A percentile compares a stretch with the other conserved stretches of the same genome.
Evolutionary conservation across 2,329 filamentous ascomycete genomes (phyloP).

Genomic region (Microsporum ferrugineum): DNA sequence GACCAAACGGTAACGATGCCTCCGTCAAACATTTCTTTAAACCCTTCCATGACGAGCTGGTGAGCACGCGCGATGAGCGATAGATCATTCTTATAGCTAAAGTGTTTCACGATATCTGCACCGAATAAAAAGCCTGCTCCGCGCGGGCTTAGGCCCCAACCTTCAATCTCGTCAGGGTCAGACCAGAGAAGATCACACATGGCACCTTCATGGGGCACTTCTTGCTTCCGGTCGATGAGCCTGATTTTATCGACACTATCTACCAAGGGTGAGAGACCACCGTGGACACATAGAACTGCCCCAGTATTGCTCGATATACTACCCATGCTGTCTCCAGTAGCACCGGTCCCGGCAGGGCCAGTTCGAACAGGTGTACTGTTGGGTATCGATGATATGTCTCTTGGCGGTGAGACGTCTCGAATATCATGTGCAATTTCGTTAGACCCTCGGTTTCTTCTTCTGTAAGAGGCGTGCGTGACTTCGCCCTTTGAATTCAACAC

Average conservation of each 20-base stretch:
- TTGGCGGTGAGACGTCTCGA: conserved; percentile 29
- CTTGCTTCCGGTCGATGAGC: conserved; percentile 88
- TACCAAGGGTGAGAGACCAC: conserved; percentile 79
- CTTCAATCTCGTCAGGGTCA: conserved; percentile 94
- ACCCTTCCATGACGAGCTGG: conserved; percentile 97
- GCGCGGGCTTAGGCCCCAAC: conserved; percentile 87
- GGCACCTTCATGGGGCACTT: conserved; percentile 94
- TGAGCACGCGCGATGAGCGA: conserved; percentile 87
- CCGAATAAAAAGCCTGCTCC: conserved; percentile 95
- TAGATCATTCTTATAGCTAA: conserved; percentile 90
- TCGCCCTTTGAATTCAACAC: conserved; percentile 76
- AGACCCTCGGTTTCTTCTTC: conserved; percentile 23
- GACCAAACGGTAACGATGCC: conserved; percentile 99
- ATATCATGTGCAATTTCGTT: conserved; percentile 28
- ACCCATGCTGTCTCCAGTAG: conserved; percentile 56
- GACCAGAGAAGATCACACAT: conserved; percentile 99
- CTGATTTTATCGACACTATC: conserved; percentile 94
- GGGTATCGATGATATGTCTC: conserved; percentile 34
- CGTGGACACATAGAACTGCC: conserved; percentile 89
- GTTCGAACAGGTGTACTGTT: conserved; percentile 40
- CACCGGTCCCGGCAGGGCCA: conserved; percentile 68
- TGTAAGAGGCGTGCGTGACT: conserved; percentile 51
- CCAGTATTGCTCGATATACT: conserved; percentile 49
- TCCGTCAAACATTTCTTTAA: conserved; percentile 97
- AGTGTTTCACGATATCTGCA: conserved; percentile 82